Conservation (phyloP, 306 rosid genomes). For the Cucurbita pepo region DNA sequence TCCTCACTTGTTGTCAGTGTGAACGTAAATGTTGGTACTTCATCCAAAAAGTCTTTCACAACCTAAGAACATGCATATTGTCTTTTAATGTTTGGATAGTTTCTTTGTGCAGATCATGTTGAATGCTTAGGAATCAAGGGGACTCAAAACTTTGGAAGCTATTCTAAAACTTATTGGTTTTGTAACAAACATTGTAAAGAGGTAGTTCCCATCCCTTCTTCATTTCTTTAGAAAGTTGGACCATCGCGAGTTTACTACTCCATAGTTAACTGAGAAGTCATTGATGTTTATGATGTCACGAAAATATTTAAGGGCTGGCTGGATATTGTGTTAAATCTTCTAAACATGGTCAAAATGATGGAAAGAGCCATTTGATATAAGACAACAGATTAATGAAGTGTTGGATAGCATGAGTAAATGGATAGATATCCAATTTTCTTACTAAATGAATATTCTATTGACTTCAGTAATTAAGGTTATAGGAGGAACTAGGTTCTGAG, state of each 20-base stretch:
- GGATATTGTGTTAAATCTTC: neutral
- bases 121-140: constrained; percentile 31
- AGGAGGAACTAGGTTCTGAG: neutral
- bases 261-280: neutral
- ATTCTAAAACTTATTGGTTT: constrained; percentile 28
- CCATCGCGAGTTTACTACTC: neutral
- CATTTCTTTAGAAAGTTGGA: neutral
- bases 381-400: neutral
- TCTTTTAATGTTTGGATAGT: neutral
- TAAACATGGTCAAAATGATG: neutral
- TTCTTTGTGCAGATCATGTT: constrained; percentile 45
- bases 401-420: neutral
- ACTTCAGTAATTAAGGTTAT: neutral
- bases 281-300: neutral
- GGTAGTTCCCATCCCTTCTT: constrained; percentile 27
- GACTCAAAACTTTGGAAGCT: constrained; percentile 9
- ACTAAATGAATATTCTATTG: neutral
- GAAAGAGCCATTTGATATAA: neutral
- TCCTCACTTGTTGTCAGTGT: constrained; percentile 57
- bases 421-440: neutral
- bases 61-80: neutral
- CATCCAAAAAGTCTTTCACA: neutral
- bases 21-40: constrained; percentile 50
- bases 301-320: neutral
- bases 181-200: constrained; percentile 47